Evolutionary conservation across 1,284 basidiomycete genomes (phyloP).

Genomic region (Leccinum cinnamomeum): DNA sequence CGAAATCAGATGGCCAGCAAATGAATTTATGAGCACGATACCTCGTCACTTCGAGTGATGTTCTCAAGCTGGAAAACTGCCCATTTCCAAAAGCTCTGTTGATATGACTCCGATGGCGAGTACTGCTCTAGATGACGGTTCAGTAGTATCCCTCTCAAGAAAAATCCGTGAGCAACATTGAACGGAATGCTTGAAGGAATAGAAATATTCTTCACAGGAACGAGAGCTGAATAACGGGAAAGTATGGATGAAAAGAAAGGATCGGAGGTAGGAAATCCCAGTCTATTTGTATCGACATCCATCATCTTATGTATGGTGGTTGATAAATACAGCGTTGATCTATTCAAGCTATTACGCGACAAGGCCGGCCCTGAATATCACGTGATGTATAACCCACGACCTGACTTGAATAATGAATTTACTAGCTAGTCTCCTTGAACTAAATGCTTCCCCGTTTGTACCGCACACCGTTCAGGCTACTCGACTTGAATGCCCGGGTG

Average conservation of each 20-base stretch:
- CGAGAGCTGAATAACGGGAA: constrained; percentile 55
- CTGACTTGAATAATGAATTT: constrained; percentile 18
- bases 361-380: constrained; percentile 25
- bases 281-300: constrained; percentile 4
- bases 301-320: no score
- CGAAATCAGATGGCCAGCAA: constrained; percentile 6
- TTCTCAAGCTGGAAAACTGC: constrained; percentile 54
- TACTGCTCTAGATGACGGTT: constrained; percentile 53
- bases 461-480: constrained; percentile 13
- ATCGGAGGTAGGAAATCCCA: constrained; percentile 1
- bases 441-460: constrained; percentile 28
- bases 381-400: constrained; percentile 22
- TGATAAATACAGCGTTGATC: neutral
- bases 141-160: constrained; percentile 52
- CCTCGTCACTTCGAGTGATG: constrained; percentile 41
- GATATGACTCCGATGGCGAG: constrained; percentile 62
- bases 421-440: constrained; percentile 2
- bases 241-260: constrained; percentile 42
- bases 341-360: neutral
- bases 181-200: constrained; percentile 41
- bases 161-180: constrained; percentile 47
- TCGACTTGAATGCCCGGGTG: constrained; percentile 10
- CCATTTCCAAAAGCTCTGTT: constrained; percentile 71
- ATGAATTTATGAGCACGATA: constrained; percentile 24
- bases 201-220: constrained; percentile 41